Percentiles rank a stretch among this genome's conserved stretches.
These are phyloP conservation scores for Blastomyces emzantsi DNA, from an alignment of 2,329 filamentous ascomycete genomes.

Conservation along the genomic window DNA sequence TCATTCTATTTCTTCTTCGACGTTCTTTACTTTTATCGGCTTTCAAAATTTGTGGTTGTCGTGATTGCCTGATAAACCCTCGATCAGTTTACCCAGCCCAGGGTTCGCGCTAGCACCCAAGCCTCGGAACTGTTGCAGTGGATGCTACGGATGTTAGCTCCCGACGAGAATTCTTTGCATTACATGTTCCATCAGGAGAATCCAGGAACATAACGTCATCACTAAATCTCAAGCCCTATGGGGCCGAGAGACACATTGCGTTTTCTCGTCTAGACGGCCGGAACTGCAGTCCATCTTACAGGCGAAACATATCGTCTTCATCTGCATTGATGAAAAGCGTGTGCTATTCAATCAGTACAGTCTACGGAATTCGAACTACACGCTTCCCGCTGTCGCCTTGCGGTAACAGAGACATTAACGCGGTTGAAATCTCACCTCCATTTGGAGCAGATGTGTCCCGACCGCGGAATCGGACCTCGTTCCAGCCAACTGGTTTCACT, in stretches of 20 bases:
- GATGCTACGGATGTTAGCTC: neutral
- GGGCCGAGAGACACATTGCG: no score
- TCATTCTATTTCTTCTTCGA: neutral
- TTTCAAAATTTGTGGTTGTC: neutral
- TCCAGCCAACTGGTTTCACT: neutral
- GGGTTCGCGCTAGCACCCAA: neutral
- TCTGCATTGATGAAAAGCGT: neutral
- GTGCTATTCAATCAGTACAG: neutral
- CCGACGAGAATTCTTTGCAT: neutral
- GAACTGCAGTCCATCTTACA: neutral
- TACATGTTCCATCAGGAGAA: neutral
- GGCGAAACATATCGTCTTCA: neutral
- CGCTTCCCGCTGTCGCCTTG: no score
- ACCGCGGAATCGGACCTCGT: neutral
- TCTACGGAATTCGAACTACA: neutral
- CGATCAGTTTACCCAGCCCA: neutral
- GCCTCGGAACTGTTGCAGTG: neutral
- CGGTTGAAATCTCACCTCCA: no score
- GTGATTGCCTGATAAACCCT: neutral
- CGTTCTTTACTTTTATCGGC: neutral
- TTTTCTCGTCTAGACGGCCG: neutral
- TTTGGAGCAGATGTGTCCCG: no score
- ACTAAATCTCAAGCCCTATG: neutral
- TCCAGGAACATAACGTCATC: neutral
- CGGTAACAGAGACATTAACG: no score